Conservation (phyloP, 805 yeast genomes). For the Teunomyces funiuensis region DNA sequence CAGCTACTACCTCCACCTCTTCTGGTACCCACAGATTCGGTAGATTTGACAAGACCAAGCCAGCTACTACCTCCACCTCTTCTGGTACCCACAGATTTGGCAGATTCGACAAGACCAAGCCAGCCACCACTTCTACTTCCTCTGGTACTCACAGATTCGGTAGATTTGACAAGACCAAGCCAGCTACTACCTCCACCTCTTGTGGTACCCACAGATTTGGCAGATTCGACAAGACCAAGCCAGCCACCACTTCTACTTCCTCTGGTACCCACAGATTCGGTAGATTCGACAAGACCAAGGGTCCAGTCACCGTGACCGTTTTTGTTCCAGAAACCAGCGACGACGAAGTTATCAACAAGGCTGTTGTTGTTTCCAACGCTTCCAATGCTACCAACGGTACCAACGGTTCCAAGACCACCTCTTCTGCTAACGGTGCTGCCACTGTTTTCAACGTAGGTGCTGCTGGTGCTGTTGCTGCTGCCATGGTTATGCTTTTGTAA, state of each 20-base stretch:
- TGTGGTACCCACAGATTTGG: slow-evolving; percentile 32
- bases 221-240: slow-evolving; percentile 37
- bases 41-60: slow-evolving; percentile 36
- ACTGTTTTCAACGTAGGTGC: slow-evolving; percentile 27
- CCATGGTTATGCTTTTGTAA: slow-evolving; percentile 47
- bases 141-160: slow-evolving; percentile 55
- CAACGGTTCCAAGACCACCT: slow-evolving; percentile 17
- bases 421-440: slow-evolving; percentile 23
- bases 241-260: slow-evolving; percentile 30
- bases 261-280: slow-evolving; percentile 36
- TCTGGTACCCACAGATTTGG: slow-evolving; percentile 53
- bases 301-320: slow-evolving; percentile 37
- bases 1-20: slow-evolving; percentile 23
- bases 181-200: slow-evolving; percentile 15
- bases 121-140: slow-evolving; percentile 23
- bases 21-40: slow-evolving; percentile 32
- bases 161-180: slow-evolving; percentile 51
- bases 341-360: slow-evolving; percentile 8
- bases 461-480: slow-evolving; percentile 51
- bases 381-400: slow-evolving; percentile 20
- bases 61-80: slow-evolving; percentile 30
- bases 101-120: slow-evolving; percentile 51
- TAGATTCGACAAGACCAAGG: slow-evolving; percentile 36
- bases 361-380: slow-evolving; percentile 16
- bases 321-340: slow-evolving; percentile 18